A percentile compares a stretch with the other conserved stretches of the same genome.
Evolutionary conservation across 2,329 filamentous ascomycete genomes (phyloP).

Genomic region (Aphanoascus verrucosus): DNA sequence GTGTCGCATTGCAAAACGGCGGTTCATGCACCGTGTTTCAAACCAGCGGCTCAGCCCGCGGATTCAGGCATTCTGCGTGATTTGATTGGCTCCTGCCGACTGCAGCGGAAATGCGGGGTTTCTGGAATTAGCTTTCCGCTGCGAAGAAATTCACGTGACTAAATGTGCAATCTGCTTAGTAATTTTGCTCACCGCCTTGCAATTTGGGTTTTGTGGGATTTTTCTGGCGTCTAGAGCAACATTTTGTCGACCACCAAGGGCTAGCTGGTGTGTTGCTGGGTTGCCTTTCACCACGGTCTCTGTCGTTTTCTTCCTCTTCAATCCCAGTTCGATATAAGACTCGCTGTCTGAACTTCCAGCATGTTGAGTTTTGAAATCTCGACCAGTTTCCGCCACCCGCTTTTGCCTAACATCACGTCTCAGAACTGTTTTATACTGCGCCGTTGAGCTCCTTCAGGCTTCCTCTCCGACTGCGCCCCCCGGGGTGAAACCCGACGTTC

Average conservation of each 20-base stretch:
- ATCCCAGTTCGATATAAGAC: not conserved
- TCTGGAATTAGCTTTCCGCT: not conserved
- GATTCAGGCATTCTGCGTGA: not conserved
- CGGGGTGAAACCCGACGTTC: not conserved
- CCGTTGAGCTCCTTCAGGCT: not conserved
- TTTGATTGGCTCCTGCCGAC: not conserved
- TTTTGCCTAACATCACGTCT: not conserved
- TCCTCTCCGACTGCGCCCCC: not conserved
- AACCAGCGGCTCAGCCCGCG: not conserved
- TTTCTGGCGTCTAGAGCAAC: not conserved
- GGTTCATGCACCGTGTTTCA: too few relatives aligned
- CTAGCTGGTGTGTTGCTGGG: not conserved
- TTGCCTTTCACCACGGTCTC: not conserved
- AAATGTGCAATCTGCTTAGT: not conserved
- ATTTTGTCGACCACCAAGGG: not conserved
- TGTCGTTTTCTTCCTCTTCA: not conserved
- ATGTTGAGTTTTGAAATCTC: not conserved
- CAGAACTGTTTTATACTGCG: slow-evolving; percentile 4
- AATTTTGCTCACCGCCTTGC: slow-evolving; percentile 2
- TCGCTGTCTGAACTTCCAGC: not conserved
- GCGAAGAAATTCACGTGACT: not conserved
- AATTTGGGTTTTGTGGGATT: slow-evolving; percentile 3
- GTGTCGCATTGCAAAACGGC: too few relatives aligned
- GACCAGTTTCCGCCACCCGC: not conserved
- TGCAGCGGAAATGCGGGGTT: not conserved